phyloP scores from a whole-genome alignment of 1,284 basidiomycete genomes.

The Papiliotrema laurentii region DNA sequence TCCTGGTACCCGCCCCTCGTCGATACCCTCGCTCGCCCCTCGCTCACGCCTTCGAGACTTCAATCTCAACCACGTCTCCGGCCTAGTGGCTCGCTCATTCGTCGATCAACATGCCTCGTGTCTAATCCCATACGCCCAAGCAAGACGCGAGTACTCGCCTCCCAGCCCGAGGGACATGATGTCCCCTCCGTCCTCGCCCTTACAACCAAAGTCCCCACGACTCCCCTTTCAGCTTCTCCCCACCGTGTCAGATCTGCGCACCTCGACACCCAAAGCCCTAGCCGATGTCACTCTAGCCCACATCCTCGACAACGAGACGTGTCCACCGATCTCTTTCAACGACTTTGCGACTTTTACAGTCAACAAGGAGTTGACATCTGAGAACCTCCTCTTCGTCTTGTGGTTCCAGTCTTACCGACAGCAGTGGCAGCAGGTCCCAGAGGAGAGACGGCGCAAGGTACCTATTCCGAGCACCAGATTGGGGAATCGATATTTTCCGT shows the following conservation, averaged over 20 bases:
- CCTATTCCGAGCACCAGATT: conserved; percentile 27
- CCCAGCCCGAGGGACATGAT: too few relatives aligned
- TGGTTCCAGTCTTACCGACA: conserved; percentile 33
- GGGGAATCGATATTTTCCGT: conserved; percentile 26
- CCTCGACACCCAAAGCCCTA: conserved; percentile 13
- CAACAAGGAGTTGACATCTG: conserved; percentile 32
- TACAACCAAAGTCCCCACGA: too few relatives aligned
- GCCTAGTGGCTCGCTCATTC: too few relatives aligned
- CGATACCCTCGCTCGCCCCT: too few relatives aligned
- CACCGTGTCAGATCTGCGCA: not conserved
- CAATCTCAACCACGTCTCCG: too few relatives aligned
- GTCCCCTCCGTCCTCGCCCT: too few relatives aligned
- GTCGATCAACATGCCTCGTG: too few relatives aligned
- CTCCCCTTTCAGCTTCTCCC: too few relatives aligned
- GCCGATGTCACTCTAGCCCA: conserved; percentile 30
- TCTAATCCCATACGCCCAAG: too few relatives aligned
- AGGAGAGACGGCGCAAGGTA: conserved; percentile 12
- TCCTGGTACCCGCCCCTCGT: too few relatives aligned
- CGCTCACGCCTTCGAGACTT: too few relatives aligned
- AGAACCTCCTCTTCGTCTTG: conserved; percentile 37
- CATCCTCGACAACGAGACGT: conserved; percentile 35
- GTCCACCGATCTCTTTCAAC: conserved; percentile 32
- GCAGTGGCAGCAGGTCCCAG: conserved; percentile 15
- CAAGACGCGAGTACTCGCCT: too few relatives aligned
- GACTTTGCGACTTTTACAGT: conserved; percentile 35